phyloP scores from a whole-genome alignment of 371 early-diverging fungal species.

The Mortierella sp. region DNA sequence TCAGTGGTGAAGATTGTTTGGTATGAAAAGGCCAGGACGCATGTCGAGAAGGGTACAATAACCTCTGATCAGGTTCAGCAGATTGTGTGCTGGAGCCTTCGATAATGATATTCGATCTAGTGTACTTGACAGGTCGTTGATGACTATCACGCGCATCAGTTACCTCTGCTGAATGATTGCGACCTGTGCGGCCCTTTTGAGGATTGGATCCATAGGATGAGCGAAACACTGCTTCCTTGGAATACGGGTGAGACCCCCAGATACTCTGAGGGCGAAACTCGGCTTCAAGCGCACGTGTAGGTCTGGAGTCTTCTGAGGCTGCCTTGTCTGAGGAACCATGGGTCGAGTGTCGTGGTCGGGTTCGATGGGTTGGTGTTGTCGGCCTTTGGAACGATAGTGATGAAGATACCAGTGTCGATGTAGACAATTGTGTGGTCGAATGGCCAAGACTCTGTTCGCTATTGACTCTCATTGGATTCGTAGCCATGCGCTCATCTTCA shows the following conservation, averaged over 20 bases:
- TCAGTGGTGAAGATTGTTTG: too few relatives aligned
- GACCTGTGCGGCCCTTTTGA: constrained; percentile 1
- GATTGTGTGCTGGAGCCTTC: neutral
- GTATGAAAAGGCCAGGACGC: too few relatives aligned
- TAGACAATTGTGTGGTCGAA: too few relatives aligned
- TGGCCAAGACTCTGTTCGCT: too few relatives aligned
- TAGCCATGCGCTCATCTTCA: constrained; percentile 18
- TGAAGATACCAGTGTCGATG: too few relatives aligned
- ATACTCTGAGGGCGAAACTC: constrained; percentile 36
- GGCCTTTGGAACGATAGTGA: neutral
- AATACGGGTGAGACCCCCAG: constrained; percentile 40
- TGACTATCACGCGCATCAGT: neutral
- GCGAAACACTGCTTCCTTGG: constrained; percentile 15
- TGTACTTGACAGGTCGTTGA: constrained; percentile 3
- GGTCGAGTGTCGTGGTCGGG: neutral
- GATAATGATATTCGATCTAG: too few relatives aligned
- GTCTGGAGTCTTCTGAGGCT: neutral
- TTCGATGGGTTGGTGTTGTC: neutral
- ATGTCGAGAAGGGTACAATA: too few relatives aligned
- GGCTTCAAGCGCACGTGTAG: too few relatives aligned
- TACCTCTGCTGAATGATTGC: neutral
- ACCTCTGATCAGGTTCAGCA: neutral
- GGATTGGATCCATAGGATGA: neutral
- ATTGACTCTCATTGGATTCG: neutral
- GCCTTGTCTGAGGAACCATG: constrained; percentile 5